These are phyloP conservation scores for Pyracantha coccinea DNA, from an alignment of 331 rosid genomes.

Conservation along the genomic window DNA sequence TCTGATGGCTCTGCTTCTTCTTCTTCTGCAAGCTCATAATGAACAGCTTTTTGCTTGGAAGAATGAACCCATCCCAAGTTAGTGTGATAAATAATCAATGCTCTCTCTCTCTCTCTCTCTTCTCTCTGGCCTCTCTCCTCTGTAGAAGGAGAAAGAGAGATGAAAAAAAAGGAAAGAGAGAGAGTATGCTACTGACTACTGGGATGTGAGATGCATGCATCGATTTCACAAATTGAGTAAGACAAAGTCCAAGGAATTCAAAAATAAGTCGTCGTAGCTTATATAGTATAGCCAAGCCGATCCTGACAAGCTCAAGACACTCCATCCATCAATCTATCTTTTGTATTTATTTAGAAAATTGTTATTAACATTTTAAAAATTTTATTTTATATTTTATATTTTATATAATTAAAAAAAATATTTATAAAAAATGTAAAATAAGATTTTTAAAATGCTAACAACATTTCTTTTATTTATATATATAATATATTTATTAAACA, in stretches of 20 bases:
- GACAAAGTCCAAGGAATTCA: conserved; percentile 63
- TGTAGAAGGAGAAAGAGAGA: conserved; percentile 7
- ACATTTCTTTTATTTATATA: no score
- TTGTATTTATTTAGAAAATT: no score
- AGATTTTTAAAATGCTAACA: no score
- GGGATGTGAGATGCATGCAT: conserved; percentile 22
- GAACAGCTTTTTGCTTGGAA: conserved; percentile 87
- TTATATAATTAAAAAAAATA: no score
- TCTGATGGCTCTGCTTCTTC: conserved; percentile 47
- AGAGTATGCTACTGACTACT: conserved; percentile 1
- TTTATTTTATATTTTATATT: rapidly evolving
- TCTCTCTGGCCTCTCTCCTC: background rate
- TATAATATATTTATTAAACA: background rate
- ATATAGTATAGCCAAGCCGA: no score
- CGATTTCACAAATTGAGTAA: conserved; percentile 67
- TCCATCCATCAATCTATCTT: conserved; percentile 1
- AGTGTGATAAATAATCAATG: conserved; percentile 14
- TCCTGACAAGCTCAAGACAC: conserved; percentile 23
- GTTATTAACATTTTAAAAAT: rapidly evolving
- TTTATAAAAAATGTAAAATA: no score
- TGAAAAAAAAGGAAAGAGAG: background rate
- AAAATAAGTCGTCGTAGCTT: background rate
- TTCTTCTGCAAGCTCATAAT: conserved; percentile 45
- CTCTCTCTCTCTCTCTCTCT: background rate
- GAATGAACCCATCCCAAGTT: conserved; percentile 50